phyloP scores from a whole-genome alignment of 2,329 filamentous ascomycete species.

The Diaporthe sp. region DNA sequence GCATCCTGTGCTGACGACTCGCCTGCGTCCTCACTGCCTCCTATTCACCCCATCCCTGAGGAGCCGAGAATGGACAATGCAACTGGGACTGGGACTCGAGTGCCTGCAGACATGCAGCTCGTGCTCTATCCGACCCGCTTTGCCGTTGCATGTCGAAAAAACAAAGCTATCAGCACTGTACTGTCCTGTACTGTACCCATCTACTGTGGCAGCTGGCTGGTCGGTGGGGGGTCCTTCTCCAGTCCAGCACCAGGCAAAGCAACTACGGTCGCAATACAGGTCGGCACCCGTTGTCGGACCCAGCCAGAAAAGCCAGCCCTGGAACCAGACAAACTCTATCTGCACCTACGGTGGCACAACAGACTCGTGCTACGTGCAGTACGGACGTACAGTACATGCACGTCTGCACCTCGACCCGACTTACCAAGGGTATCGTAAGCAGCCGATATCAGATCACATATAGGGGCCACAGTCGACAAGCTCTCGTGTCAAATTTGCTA shows the following conservation, averaged over 20 bases:
- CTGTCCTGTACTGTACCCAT: slow-evolving; percentile 12
- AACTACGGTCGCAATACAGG: neutral
- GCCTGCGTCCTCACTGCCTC: neutral
- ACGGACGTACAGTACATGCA: neutral
- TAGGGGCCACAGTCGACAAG: slow-evolving; percentile 29
- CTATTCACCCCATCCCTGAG: neutral
- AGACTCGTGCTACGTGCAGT: slow-evolving; percentile 10
- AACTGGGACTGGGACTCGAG: neutral
- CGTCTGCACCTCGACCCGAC: slow-evolving; percentile 15
- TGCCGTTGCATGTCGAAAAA: slow-evolving; percentile 3
- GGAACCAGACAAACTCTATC: slow-evolving; percentile 26
- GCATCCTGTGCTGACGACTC: slow-evolving; percentile 29
- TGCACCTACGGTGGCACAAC: slow-evolving; percentile 30
- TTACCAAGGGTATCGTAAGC: slow-evolving; percentile 32
- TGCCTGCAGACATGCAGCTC: neutral
- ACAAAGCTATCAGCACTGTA: neutral
- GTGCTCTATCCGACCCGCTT: slow-evolving; percentile 22
- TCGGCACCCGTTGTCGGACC: slow-evolving; percentile 26
- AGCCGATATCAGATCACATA: slow-evolving; percentile 29
- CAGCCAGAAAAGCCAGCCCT: slow-evolving; percentile 22
- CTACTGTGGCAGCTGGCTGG: slow-evolving; percentile 10
- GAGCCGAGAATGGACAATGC: slow-evolving; percentile 7
- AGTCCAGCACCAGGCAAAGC: neutral
- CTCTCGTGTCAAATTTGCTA: slow-evolving; percentile 30
- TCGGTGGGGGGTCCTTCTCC: slow-evolving; percentile 4